Percentiles rank a stretch among this genome's conserved stretches.
Conservation (phyloP, 192 early-diverging fungal genomes). For the Entomortierella chlamydospora region DNA sequence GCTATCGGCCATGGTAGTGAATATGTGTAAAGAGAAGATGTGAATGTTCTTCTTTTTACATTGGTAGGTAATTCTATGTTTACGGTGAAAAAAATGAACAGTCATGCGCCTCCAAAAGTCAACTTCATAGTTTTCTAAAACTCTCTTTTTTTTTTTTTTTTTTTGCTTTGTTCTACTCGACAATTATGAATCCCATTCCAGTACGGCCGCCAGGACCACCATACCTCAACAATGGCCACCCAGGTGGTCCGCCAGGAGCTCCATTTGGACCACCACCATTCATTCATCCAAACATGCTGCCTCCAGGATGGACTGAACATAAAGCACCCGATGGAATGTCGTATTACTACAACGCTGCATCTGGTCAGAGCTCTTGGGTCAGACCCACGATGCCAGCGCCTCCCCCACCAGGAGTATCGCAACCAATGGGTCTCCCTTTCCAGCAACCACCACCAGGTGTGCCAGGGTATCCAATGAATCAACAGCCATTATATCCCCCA, state of each 20-base stretch:
- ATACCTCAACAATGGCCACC: slow-evolving; percentile 13
- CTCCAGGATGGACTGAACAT: slow-evolving; percentile 73
- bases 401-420: slow-evolving; percentile 18
- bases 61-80: background rate
- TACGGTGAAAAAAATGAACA: background rate
- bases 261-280: slow-evolving; percentile 24
- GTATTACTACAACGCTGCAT: slow-evolving; percentile 82
- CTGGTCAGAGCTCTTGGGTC: slow-evolving; percentile 79
- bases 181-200: slow-evolving; percentile 11
- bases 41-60: too few relatives aligned
- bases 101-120: background rate
- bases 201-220: slow-evolving; percentile 21
- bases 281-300: slow-evolving; percentile 41
- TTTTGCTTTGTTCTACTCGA: background rate
- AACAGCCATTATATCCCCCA: slow-evolving; percentile 27
- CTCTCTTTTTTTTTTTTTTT: too few relatives aligned
- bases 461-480: slow-evolving; percentile 27
- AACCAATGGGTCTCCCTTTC: slow-evolving; percentile 32
- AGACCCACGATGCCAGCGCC: slow-evolving; percentile 48
- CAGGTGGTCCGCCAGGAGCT: slow-evolving; percentile 12
- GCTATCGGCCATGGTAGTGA: slow-evolving; percentile 35
- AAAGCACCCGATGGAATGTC: slow-evolving; percentile 68
- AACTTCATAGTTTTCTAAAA: too few relatives aligned
- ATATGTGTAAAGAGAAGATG: background rate
- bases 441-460: slow-evolving; percentile 21